Percentiles rank a stretch among this genome's conserved stretches.
phyloP scores from a whole-genome alignment of 1,284 basidiomycete genomes.

The Apiotrichum siamense region DNA sequence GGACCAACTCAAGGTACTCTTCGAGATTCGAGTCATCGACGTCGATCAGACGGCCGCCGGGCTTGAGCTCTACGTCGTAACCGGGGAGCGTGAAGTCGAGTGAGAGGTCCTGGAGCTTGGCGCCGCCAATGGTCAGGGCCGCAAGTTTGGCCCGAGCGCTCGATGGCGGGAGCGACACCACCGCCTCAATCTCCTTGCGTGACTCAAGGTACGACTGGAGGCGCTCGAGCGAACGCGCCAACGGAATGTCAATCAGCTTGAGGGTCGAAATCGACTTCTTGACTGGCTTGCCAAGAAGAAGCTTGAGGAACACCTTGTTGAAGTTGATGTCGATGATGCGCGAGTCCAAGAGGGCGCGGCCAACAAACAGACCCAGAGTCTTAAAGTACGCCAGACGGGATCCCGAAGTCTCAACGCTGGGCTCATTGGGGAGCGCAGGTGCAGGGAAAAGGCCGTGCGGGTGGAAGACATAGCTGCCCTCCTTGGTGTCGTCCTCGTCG shows the following conservation, averaged over 20 bases:
- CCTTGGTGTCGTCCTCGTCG: slow-evolving; percentile 63
- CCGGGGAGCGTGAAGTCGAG: slow-evolving; percentile 96
- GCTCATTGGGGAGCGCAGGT: slow-evolving; percentile 62
- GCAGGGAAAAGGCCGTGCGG: slow-evolving; percentile 83
- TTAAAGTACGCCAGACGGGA: slow-evolving; percentile 66
- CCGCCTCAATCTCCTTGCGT: slow-evolving; percentile 48
- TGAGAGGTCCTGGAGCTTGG: slow-evolving; percentile 70
- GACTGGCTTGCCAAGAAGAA: slow-evolving; percentile 77
- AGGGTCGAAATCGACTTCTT: slow-evolving; percentile 75
- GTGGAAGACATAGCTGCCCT: slow-evolving; percentile 68
- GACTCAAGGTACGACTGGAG: slow-evolving; percentile 56
- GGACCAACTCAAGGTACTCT: slow-evolving; percentile 74
- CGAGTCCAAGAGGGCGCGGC: slow-evolving; percentile 93
- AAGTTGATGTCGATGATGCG: slow-evolving; percentile 94
- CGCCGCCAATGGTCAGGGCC: slow-evolving; percentile 52
- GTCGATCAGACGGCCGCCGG: slow-evolving; percentile 66
- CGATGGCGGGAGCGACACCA: slow-evolving; percentile 33
- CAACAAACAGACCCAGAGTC: slow-evolving; percentile 94
- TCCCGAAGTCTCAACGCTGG: slow-evolving; percentile 1
- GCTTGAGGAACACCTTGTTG: slow-evolving; percentile 85
- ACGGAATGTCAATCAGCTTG: slow-evolving; percentile 69
- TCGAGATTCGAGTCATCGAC: slow-evolving; percentile 82
- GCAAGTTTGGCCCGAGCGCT: slow-evolving; percentile 42
- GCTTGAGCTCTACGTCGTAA: slow-evolving; percentile 82
- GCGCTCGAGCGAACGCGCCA: slow-evolving; percentile 79